Conservation (phyloP, 2,329 filamentous ascomycete genomes). For the Colletotrichum sp. region DNA sequence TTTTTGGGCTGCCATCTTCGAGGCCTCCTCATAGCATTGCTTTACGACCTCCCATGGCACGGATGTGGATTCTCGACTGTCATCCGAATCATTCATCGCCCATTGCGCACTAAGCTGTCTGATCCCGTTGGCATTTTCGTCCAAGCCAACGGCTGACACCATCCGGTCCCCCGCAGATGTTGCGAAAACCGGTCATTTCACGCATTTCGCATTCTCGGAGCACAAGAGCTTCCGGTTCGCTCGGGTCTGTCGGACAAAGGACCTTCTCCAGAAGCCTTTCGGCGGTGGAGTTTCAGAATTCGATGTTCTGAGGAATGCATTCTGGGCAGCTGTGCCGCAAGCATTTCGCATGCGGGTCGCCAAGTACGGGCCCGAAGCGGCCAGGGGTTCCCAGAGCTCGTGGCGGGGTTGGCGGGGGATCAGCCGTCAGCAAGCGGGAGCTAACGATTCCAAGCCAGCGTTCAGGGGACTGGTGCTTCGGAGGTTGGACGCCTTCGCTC, state of each 20-base stretch:
- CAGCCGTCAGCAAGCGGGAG: neutral
- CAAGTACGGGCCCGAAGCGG: neutral
- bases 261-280: neutral
- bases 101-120: neutral
- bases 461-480: neutral
- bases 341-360: slow-evolving; percentile 6
- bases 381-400: neutral
- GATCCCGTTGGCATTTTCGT: neutral
- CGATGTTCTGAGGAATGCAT: slow-evolving; percentile 6
- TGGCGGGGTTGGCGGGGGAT: neutral
- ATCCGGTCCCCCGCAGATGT: neutral
- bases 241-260: neutral
- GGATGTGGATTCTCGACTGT: neutral
- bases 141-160: neutral
- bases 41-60: neutral
- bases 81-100: neutral
- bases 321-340: slow-evolving; percentile 8
- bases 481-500: neutral
- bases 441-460: neutral
- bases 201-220: neutral
- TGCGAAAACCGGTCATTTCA: neutral
- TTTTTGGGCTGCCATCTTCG: neutral
- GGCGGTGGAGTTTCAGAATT: neutral
- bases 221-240: neutral
- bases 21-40: neutral